These are phyloP conservation scores for Parascedosporium putredinis DNA, from an alignment of 2,329 filamentous ascomycete genomes.

Conservation along the genomic window DNA sequence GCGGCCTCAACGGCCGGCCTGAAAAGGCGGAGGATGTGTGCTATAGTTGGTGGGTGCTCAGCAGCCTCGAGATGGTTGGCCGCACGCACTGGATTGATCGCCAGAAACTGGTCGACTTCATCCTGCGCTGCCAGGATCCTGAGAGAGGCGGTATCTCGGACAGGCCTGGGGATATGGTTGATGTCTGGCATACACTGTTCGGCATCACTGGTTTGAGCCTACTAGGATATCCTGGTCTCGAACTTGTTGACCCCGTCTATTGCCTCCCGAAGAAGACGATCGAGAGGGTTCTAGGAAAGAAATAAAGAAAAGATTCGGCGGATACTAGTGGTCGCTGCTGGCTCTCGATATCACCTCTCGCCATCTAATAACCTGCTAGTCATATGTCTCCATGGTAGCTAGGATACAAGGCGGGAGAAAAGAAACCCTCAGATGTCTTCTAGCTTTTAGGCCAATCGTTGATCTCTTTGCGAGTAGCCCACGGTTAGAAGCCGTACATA, in stretches of 20 bases:
- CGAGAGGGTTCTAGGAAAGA: slow-evolving; percentile 40
- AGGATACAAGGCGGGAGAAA: slow-evolving; percentile 66
- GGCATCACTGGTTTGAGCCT: slow-evolving; percentile 81
- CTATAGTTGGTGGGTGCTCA: slow-evolving; percentile 98
- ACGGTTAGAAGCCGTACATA: slow-evolving; percentile 18
- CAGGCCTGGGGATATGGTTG: slow-evolving; percentile 85
- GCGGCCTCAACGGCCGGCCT: slow-evolving; percentile 85
- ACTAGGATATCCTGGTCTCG: slow-evolving; percentile 63
- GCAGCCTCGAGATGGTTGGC: slow-evolving; percentile 80
- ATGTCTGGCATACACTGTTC: slow-evolving; percentile 93
- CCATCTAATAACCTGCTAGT: slow-evolving; percentile 60
- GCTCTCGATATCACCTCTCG: slow-evolving; percentile 39
- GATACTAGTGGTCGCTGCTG: too few species aligned
- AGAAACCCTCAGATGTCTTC: slow-evolving; percentile 24
- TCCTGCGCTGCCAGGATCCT: slow-evolving; percentile 77
- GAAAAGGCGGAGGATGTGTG: slow-evolving; percentile 96
- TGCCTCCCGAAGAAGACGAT: slow-evolving; percentile 65
- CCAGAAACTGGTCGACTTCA: slow-evolving; percentile 67
- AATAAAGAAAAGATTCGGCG: not conserved
- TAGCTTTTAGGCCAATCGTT: slow-evolving; percentile 18
- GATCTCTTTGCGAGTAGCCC: slow-evolving; percentile 15
- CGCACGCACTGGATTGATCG: slow-evolving; percentile 89
- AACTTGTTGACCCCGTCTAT: slow-evolving; percentile 80
- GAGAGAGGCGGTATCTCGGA: slow-evolving; percentile 81
- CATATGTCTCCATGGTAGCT: slow-evolving; percentile 36